A percentile compares a stretch with the other conserved stretches of the same genome.
These are phyloP conservation scores for Nicotiana noctiflora DNA, from an alignment of 257 asterid genomes.

Conservation along the genomic window DNA sequence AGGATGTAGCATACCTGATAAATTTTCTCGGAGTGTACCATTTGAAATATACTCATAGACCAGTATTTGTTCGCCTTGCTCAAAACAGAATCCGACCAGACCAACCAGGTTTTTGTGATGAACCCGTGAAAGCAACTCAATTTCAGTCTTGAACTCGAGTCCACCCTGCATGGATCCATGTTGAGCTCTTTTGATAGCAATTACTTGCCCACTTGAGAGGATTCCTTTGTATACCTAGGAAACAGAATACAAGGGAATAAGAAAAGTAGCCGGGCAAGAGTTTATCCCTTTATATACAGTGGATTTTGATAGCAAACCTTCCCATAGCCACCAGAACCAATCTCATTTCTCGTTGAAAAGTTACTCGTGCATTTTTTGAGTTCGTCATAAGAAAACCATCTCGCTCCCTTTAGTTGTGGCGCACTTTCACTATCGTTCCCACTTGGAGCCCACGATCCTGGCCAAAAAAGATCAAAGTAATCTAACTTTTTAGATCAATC, in stretches of 20 bases:
- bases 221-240: slow-evolving; percentile 75
- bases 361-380: slow-evolving; percentile 74
- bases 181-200: slow-evolving; percentile 84
- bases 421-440: slow-evolving; percentile 88
- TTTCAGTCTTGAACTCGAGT: slow-evolving; percentile 86
- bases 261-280: neutral
- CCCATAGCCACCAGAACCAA: slow-evolving; percentile 98
- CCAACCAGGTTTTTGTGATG: slow-evolving; percentile 94
- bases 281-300: neutral
- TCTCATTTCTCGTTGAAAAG: slow-evolving; percentile 64
- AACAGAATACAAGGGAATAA: neutral
- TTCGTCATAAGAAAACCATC: slow-evolving; percentile 93
- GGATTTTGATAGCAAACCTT: slow-evolving; percentile 36
- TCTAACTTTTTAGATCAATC: neutral
- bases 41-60: slow-evolving; percentile 82
- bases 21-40: slow-evolving; percentile 71
- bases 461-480: slow-evolving; percentile 11
- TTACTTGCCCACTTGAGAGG: slow-evolving; percentile 54
- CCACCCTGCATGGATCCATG: slow-evolving; percentile 88
- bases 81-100: slow-evolving; percentile 88
- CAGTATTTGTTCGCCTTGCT: slow-evolving; percentile 88
- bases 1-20: slow-evolving; percentile 44
- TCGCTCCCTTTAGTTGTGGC: slow-evolving; percentile 92
- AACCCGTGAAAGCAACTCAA: slow-evolving; percentile 88
- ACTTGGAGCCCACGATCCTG: slow-evolving; percentile 89